phyloP scores from a whole-genome alignment of 176 grass and related monocot species.

The Avena sativa region DNA sequence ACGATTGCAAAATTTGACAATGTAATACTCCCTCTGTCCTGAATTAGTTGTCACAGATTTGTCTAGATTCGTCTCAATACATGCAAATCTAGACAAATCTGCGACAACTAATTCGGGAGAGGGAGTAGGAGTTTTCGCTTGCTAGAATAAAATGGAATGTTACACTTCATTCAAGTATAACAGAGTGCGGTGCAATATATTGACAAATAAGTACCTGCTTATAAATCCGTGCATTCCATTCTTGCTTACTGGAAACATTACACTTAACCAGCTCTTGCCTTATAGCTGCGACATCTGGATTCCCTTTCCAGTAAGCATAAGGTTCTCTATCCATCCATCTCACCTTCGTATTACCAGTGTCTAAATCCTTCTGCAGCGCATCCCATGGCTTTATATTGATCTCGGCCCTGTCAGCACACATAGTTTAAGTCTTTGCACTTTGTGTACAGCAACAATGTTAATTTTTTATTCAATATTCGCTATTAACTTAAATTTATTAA shows the following conservation, averaged over 20 bases:
- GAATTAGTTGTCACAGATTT: too few relatives aligned
- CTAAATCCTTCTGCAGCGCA: constrained; percentile 54
- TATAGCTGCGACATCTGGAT: constrained; percentile 62
- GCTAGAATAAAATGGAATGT: constrained; percentile 26
- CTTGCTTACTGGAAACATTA: constrained; percentile 60
- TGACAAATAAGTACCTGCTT: constrained; percentile 49
- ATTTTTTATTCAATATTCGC: background rate
- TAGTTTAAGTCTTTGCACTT: constrained; percentile 23
- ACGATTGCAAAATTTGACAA: background rate
- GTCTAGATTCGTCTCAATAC: too few relatives aligned
- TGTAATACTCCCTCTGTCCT: background rate
- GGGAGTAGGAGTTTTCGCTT: background rate
- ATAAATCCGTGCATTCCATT: constrained; percentile 82
- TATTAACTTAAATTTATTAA: constrained; percentile 14
- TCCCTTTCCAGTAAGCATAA: constrained; percentile 90
- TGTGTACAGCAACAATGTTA: constrained; percentile 15
- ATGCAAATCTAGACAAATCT: too few relatives aligned
- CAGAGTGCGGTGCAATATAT: constrained; percentile 24
- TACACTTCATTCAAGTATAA: constrained; percentile 8
- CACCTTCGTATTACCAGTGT: constrained; percentile 51
- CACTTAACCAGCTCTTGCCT: constrained; percentile 72
- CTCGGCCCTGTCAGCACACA: constrained; percentile 65
- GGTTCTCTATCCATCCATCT: constrained; percentile 74
- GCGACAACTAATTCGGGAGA: too few relatives aligned
- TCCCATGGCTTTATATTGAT: constrained; percentile 86